These are phyloP conservation scores for Alternaria triticimaculans DNA, from an alignment of 2,329 filamentous ascomycete genomes.

Conservation along the genomic window DNA sequence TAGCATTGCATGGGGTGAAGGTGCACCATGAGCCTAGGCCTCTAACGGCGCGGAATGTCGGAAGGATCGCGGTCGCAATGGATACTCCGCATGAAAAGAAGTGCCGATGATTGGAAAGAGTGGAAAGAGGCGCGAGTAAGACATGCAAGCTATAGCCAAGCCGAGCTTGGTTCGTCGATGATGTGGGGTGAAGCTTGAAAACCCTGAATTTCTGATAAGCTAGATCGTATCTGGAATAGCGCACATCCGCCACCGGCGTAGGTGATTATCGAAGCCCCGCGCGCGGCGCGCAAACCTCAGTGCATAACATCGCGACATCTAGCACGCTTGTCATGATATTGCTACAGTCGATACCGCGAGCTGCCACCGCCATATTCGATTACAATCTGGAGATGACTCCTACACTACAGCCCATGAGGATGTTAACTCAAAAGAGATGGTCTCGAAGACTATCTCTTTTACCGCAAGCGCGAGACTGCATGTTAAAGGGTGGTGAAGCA, in stretches of 20 bases:
- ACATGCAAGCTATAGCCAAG: conserved; percentile 14
- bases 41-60: not conserved
- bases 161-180: conserved; percentile 4
- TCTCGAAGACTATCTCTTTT: not conserved
- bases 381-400: not conserved
- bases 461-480: not conserved
- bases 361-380: not conserved
- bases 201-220: conserved; percentile 1
- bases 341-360: not conserved
- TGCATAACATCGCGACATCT: not conserved
- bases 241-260: not conserved
- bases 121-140: not conserved
- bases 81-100: not conserved
- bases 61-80: not conserved
- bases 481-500: not conserved
- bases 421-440: not conserved
- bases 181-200: conserved; percentile 10
- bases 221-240: not conserved
- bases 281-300: not conserved
- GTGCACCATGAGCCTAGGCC: conserved; percentile 5
- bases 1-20: not conserved
- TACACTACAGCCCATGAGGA: not conserved
- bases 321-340: not conserved
- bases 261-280: not conserved
- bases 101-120: conserved; percentile 1